Percentiles rank a stretch among this genome's conserved stretches.
phyloP scores from a whole-genome alignment of 805 yeast species.

The Groenewaldozyma tartarivorans region DNA sequence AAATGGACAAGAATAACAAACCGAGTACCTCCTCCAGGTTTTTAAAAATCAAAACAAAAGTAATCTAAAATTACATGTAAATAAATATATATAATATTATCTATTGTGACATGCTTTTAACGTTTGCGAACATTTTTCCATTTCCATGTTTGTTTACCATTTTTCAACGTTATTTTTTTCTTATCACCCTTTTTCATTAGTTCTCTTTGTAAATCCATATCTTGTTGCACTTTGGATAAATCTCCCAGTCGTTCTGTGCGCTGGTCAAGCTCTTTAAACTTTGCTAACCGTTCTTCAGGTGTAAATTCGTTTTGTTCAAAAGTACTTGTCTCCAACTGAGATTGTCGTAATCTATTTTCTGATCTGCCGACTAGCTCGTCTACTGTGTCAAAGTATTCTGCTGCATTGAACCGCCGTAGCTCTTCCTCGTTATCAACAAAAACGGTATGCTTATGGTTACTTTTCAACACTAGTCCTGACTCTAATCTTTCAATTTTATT shows the following conservation, averaged over 20 bases:
- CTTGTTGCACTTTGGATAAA: conserved; percentile 55
- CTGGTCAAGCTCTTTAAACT: conserved; percentile 48
- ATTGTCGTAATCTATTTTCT: conserved; percentile 60
- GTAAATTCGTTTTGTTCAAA: conserved; percentile 19
- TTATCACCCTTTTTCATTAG: conserved; percentile 85
- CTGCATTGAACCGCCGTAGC: conserved; percentile 53
- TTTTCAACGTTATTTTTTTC: conserved; percentile 56
- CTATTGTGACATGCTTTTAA: conserved; percentile 9
- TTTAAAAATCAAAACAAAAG: conserved; percentile 27
- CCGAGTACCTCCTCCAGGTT: conserved; percentile 70
- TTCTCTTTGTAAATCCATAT: conserved; percentile 72
- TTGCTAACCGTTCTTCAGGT: conserved; percentile 32
- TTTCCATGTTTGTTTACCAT: conserved; percentile 65
- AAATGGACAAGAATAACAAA: conserved; percentile 83
- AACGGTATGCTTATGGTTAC: conserved; percentile 67
- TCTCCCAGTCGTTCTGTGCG: conserved; percentile 64
- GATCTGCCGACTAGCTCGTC: conserved; percentile 47
- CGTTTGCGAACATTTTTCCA: conserved; percentile 58
- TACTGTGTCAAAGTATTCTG: conserved; percentile 61
- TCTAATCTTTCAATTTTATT: conserved; percentile 52
- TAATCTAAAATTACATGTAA: conserved; percentile 6
- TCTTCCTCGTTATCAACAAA: conserved; percentile 62
- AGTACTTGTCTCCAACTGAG: conserved; percentile 37
- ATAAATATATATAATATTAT: conserved; percentile 3
- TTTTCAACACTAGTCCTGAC: conserved; percentile 23